Evolutionary conservation across 192 early-diverging fungal species (phyloP), one percentile per base, ranked within the genome.

Genomic region (Umbelopsis sp.): DNA sequence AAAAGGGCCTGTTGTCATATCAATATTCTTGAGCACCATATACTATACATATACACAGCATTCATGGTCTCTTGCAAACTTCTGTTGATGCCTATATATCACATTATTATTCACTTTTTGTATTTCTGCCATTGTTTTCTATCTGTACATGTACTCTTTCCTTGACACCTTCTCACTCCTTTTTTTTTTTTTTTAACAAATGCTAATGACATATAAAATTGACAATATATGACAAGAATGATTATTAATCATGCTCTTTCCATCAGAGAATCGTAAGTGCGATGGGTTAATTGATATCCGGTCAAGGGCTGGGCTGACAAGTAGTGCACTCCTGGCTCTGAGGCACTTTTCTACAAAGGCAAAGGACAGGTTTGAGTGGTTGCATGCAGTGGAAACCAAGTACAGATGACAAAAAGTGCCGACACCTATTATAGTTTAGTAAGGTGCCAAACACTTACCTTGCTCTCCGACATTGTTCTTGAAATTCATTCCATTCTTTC

Each of bases 401-500:
- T 30, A 30, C 1, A 30, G 1, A 2, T 3, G 27, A 3, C 27
- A 30, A 30, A 30, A 30, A 30, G 27, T 30, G 27, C 27, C 27
- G 3, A 1, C 27, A 30, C 27, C 27, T 30, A 30, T 1, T 30
- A n/a, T 30, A 30, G 27, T 30, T 3, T 30, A 2, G 3, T 30
- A 30, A 30, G 27, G 27, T 52, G 20, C 21, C 22, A 61, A 33
- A 30, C 30, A 65, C 74, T 69, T 76, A 76, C 82, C 71, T 83
- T 73, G 80, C 84, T 46, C 72, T 72, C 44, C 80, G 75, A 67
- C 89, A 91, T 15, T 83, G 81, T 2, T 70, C 67, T 53, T 83
- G 80, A 68, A 91, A 91, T 46, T 82, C 89, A 41, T 82, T 75
- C 87, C 87, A 86, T 78, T 91, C 89, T 51, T 86, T 81, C 25